Evolutionary conservation across 2,329 filamentous ascomycete genomes (phyloP), one percentile per base, ranked within the genome.

Genomic region (Immersiporthe knoxdaviesiana): DNA sequence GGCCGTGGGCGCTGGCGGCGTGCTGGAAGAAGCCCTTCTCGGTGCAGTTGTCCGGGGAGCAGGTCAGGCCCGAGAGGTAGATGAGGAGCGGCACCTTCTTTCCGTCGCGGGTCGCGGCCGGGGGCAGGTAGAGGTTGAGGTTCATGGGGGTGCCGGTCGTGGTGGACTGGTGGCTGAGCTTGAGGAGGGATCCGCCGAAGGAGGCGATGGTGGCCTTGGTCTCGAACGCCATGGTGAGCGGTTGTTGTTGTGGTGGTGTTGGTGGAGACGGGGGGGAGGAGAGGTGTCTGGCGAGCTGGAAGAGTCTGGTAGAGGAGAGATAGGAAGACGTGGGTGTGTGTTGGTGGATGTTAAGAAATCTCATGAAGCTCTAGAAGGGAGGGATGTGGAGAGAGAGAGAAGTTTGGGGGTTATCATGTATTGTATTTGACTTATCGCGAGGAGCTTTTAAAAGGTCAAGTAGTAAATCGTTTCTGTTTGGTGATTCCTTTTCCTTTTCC

Each of bases 1-100:
- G 92, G 76, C 92, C 92, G 78, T 90, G 91, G 75, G 90, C 85
- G 68, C 90, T 87, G 62, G 96, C 96, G 72, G 88, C 88, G 75
- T 91, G 89, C 78, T 97, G 94, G 81, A 99, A 92, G 85, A 97
- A 98, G 66, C 94, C 96, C 78, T 92, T 91, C 76, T 94, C 88
- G 41, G 90, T 85, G 77, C 89, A 90, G 81, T 94, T 94, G 77
- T 98, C 94, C 47, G 93, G 94, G 1, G 94, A 95, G 85, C 96
- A 99, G 71, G 96, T 98, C 71, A 99, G 85, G 65, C 96, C 96
- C 18, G 95, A 95, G 70, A 99, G 90, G 82, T 95, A 99, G 82
- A 97, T 90, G 69, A 99, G 87, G 39, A 98, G 88, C 32, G 96
- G 96, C 1, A 93, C 89, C 75, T 91, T 92, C 68, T 84, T 80